A percentile compares a stretch with the other conserved stretches of the same genome.
Evolutionary conservation across 148 eudicot species (phyloP).

Genomic region (Chenopodium suecicum): DNA sequence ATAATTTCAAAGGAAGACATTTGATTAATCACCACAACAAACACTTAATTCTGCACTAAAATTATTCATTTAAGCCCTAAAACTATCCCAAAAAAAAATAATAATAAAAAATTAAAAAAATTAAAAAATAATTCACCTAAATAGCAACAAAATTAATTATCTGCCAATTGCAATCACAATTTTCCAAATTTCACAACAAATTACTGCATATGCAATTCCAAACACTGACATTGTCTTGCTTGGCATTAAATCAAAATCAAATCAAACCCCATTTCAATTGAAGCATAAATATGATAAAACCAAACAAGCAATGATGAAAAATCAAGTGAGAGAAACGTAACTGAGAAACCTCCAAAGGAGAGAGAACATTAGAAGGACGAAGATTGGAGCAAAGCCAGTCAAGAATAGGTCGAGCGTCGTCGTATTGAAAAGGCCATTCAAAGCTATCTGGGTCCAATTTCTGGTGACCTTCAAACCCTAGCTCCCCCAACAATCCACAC

Average conservation of each 20-base stretch:
- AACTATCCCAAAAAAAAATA: not conserved
- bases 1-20: not conserved
- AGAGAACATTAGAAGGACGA: conserved; percentile 90
- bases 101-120: too few relatives aligned
- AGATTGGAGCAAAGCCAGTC: conserved; percentile 93
- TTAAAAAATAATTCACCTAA: not conserved
- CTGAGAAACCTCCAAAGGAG: conserved; percentile 80
- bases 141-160: not conserved
- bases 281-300: not conserved
- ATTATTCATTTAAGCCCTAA: not conserved
- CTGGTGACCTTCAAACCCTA: conserved; percentile 69
- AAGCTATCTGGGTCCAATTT: conserved; percentile 87
- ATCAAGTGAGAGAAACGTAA: conserved; percentile 32
- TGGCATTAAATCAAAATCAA: not conserved
- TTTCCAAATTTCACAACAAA: not conserved
- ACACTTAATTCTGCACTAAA: not conserved
- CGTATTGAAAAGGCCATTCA: conserved; percentile 98
- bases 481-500: conserved; percentile 61
- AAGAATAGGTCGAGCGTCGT: conserved; percentile 85
- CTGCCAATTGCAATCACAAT: not conserved
- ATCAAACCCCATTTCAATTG: not conserved
- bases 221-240: not conserved
- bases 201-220: not conserved
- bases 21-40: not conserved
- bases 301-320: not conserved